Evolutionary conservation across 768 basidiomycete species (phyloP).

Genomic region (Nevesoporus exiguus): DNA sequence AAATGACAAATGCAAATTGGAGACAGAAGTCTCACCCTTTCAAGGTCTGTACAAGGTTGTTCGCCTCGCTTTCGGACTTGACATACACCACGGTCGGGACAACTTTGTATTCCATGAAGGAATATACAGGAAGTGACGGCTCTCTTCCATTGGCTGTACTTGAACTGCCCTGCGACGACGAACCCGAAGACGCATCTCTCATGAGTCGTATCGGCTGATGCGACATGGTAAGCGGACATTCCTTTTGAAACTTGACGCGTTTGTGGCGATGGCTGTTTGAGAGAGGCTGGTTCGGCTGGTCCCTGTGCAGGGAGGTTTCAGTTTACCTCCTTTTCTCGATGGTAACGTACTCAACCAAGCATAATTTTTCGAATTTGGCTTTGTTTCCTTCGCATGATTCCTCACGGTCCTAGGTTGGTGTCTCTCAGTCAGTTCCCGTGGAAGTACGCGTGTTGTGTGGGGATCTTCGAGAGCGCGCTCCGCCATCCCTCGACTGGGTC

Average conservation of each 20-base stretch:
- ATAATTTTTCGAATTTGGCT: not conserved
- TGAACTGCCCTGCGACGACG: constrained; percentile 2
- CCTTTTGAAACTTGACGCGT: not conserved
- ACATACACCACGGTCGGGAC: constrained; percentile 39
- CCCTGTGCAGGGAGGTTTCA: constrained; percentile 2
- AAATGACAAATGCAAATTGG: not conserved
- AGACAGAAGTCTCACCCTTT: constrained; percentile 31
- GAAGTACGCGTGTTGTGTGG: not conserved
- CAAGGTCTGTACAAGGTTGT: constrained; percentile 37
- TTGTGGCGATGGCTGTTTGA: not conserved
- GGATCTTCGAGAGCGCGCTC: not conserved
- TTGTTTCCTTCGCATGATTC: not conserved
- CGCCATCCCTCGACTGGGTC: not conserved
- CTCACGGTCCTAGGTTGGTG: not conserved
- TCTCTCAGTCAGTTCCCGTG: not conserved
- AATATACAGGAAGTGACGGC: constrained; percentile 32
- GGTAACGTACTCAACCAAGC: constrained; percentile 13
- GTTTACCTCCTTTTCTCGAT: not conserved
- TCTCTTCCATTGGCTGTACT: constrained; percentile 2
- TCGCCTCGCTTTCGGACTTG: constrained; percentile 39
- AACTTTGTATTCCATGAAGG: constrained; percentile 33
- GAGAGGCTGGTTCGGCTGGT: not conserved
- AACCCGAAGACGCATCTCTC: constrained; percentile 1
- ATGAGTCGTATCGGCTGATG: not conserved
- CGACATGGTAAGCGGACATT: not conserved